Percentiles rank a stretch among this genome's conserved stretches.
Evolutionary conservation across 306 rosid species (phyloP).

Genomic region (Cicer judaicum): DNA sequence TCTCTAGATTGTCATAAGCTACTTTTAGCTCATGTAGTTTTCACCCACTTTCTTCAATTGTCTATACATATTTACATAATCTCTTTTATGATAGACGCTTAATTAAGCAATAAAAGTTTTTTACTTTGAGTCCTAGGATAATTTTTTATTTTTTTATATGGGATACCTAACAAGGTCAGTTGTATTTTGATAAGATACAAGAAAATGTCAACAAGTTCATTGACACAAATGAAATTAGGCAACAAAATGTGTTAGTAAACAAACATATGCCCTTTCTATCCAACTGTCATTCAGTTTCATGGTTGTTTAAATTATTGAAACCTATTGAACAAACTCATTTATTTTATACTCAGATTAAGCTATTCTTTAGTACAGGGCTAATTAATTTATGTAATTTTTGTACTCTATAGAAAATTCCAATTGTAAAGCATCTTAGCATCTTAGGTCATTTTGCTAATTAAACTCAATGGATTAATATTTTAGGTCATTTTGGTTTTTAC

Average conservation of each 20-base stretch:
- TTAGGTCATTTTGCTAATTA: too few relatives aligned
- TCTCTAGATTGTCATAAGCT: too few relatives aligned
- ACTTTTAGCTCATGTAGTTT: too few relatives aligned
- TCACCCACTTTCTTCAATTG: too few relatives aligned
- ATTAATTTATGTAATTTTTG: neutral
- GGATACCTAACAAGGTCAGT: neutral
- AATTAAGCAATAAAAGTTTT: neutral
- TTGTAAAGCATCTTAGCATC: conserved; percentile 51
- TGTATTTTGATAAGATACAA: neutral
- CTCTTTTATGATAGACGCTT: too few relatives aligned
- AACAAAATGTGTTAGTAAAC: too few relatives aligned
- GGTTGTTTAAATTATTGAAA: conserved; percentile 22
- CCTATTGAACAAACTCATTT: conserved; percentile 6
- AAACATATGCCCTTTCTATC: neutral
- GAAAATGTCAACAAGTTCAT: too few relatives aligned
- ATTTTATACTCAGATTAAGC: conserved; percentile 29
- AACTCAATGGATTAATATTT: too few relatives aligned
- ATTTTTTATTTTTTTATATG: neutral
- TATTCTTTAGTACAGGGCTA: conserved; percentile 26
- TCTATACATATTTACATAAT: too few relatives aligned
- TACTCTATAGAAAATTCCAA: conserved; percentile 77
- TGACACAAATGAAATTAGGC: too few relatives aligned
- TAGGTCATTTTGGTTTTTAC: too few relatives aligned
- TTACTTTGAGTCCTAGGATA: neutral
- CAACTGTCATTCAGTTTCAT: conserved; percentile 24